phyloP scores from a whole-genome alignment of 177 flowering plant species.

The Telopea speciosissima region DNA sequence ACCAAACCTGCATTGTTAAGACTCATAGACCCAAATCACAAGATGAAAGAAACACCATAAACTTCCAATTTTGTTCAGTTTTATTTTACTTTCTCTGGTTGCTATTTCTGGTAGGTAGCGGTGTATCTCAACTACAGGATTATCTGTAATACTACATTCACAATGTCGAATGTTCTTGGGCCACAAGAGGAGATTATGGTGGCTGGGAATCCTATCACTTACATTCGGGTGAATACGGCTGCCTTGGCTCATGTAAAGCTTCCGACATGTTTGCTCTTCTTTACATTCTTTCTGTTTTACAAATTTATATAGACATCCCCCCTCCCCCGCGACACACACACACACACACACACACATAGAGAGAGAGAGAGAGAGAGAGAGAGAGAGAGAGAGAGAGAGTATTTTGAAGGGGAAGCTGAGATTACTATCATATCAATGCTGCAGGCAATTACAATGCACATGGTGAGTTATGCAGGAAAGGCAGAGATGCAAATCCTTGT shows the following conservation, averaged over 20 bases:
- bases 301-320: neutral
- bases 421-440: neutral
- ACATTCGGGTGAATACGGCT: conserved; percentile 37
- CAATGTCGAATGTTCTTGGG: conserved; percentile 66
- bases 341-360: too few relatives aligned
- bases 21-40: neutral
- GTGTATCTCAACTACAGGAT: conserved; percentile 47
- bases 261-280: neutral
- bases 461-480: conserved; percentile 73
- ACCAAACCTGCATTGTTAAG: neutral
- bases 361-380: too few relatives aligned
- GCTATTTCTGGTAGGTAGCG: conserved; percentile 34
- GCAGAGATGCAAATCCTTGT: conserved; percentile 70
- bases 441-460: conserved; percentile 81
- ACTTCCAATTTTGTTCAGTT: neutral
- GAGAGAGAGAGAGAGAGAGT: neutral
- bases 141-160: conserved; percentile 63
- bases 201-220: conserved; percentile 52
- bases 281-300: neutral
- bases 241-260: conserved; percentile 55
- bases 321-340: too few relatives aligned
- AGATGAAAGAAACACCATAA: neutral
- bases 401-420: neutral
- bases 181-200: conserved; percentile 55
- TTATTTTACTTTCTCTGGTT: too few relatives aligned